Base-by-base conservation (phyloP, 2,329 filamentous ascomycete species). In the Gaeumannomyces sp. region DNA sequence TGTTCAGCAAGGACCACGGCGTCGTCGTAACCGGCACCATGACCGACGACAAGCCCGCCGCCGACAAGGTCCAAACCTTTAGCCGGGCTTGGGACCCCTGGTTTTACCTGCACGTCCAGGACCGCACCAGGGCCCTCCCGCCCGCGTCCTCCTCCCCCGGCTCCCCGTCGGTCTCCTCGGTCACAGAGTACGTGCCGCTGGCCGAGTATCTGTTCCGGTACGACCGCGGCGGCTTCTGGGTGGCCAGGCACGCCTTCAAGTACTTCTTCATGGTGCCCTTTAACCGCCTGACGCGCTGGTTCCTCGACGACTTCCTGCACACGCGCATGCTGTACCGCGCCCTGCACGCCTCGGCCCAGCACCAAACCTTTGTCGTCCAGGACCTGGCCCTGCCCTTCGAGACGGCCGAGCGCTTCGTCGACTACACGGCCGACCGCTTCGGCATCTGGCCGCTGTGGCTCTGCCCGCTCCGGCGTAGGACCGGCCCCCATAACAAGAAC, bases 191-290 rank as follows among this genome's bases (percentile, higher is more conserved):
- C 69, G 83, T 91, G 57, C 89, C 89, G 0, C 77, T 91, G 4
- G 83, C 85, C 56, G 89, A 91, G 72, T 92, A 92, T 73, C 85
- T 91, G 68, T 92, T 92, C 80, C 84, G 89, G 62, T 92, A 92
- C 77, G 89, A 92, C 75, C 84, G 89, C 59, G 89, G 87, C 63
- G 88, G 86, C 19, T 92, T 92, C 80, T 92, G 89, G 89, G 88
- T 90, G 53, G 89, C 87, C 59, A 77, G 78, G 8, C 83, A 83
- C 19, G 87, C 86, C 3, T 91, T 89, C 73, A 79, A 81, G 57
- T 91, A 91, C 78, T 91, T 90, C 79, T 75, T 74, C 60, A 78
- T 80, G 58, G 82, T 87, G 2, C 89, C 89, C 7, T 91, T 91
- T 75, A 89, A 81, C 70, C 78, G 79, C 65, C 81, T 84, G 73